Evolutionary conservation across 2,329 filamentous ascomycete species (phyloP).

Genomic region (Rhinocladiella mackenziei): DNA sequence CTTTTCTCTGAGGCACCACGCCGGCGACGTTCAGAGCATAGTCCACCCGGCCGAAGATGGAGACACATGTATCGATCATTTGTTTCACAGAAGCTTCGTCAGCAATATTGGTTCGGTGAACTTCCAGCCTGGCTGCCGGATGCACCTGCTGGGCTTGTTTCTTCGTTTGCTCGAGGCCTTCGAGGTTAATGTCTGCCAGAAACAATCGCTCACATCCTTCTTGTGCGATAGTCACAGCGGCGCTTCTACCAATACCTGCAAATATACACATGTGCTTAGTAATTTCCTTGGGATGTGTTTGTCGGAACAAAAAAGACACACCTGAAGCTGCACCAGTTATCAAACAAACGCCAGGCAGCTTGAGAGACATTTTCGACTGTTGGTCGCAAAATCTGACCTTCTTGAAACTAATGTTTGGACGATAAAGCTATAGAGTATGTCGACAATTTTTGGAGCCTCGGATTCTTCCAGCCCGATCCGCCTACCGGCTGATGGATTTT

Average conservation of each 20-base stretch:
- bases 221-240: neutral
- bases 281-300: neutral
- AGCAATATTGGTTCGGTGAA: neutral
- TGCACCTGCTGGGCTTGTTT: neutral
- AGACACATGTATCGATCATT: slow-evolving; percentile 2
- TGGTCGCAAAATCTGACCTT: too few relatives aligned
- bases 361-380: too few relatives aligned
- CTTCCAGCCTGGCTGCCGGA: neutral
- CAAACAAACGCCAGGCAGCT: slow-evolving; percentile 8
- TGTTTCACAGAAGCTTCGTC: neutral
- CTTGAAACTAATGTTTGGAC: too few relatives aligned
- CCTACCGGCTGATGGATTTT: too few relatives aligned
- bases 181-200: slow-evolving; percentile 3
- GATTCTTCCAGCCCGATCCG: too few relatives aligned
- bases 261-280: too few relatives aligned
- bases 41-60: slow-evolving; percentile 47
- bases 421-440: too few relatives aligned
- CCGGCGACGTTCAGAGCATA: slow-evolving; percentile 57
- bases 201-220: slow-evolving; percentile 5
- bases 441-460: too few relatives aligned
- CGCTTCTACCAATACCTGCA: slow-evolving; percentile 6
- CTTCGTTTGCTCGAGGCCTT: slow-evolving; percentile 2
- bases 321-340: slow-evolving; percentile 11
- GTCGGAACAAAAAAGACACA: neutral
- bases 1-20: slow-evolving; percentile 43